Conservation (phyloP, 129 eudicot genomes). For the Ambrosia trifida region DNA sequence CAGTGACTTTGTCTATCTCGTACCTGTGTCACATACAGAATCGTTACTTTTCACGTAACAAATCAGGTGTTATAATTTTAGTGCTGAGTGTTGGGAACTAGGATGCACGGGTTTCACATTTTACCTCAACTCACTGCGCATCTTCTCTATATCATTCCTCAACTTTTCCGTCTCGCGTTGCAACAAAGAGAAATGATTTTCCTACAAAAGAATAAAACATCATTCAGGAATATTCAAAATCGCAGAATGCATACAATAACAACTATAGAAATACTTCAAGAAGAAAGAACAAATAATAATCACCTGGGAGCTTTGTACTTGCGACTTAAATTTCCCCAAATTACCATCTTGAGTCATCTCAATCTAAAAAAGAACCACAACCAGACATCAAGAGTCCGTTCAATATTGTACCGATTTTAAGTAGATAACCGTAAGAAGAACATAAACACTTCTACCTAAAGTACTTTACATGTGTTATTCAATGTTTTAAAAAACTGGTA, state of each 20-base stretch:
- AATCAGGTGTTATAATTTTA: not conserved
- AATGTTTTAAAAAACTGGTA: too few relatives aligned
- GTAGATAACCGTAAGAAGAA: too few relatives aligned
- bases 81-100: not conserved
- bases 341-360: slow-evolving; percentile 88
- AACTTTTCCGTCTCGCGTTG: slow-evolving; percentile 84
- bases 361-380: slow-evolving; percentile 43
- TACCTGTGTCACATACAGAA: slow-evolving; percentile 50
- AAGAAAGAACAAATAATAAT: not conserved
- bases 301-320: slow-evolving; percentile 95
- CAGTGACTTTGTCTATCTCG: slow-evolving; percentile 94
- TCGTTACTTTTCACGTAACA: not conserved
- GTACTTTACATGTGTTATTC: too few relatives aligned
- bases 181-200: slow-evolving; percentile 74
- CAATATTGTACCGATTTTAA: not conserved
- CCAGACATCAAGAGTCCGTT: too few relatives aligned
- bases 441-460: too few relatives aligned
- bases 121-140: slow-evolving; percentile 88
- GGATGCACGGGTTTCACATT: not conserved
- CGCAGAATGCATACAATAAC: not conserved
- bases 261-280: not conserved
- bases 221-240: not conserved
- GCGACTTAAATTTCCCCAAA: slow-evolving; percentile 74
- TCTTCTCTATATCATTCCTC: slow-evolving; percentile 77
- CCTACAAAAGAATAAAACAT: slow-evolving; percentile 48